Conservation (phyloP, 2,329 filamentous ascomycete genomes). For the Exophiala dermatitidis region DNA sequence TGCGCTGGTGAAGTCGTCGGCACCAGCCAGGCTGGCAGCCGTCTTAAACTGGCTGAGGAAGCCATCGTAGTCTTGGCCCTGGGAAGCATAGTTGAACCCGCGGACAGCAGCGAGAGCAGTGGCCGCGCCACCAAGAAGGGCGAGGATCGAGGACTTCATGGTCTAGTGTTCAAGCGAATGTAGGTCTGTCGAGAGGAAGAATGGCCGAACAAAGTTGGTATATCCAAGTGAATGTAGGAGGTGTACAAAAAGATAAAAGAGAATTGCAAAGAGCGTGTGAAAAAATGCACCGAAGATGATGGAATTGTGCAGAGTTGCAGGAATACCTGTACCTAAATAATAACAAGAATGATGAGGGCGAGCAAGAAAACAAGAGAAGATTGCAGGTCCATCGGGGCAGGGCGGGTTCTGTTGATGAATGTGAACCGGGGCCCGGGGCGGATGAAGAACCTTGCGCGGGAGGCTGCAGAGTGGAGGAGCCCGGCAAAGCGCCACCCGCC, state of each 20-base stretch:
- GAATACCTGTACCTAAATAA: neutral
- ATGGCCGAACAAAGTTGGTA: no score
- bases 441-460: neutral
- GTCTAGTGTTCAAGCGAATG: constrained; percentile 12
- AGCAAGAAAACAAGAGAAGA: neutral
- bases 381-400: neutral
- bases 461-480: neutral
- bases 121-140: constrained; percentile 24
- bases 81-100: constrained; percentile 29
- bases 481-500: neutral
- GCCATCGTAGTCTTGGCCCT: constrained; percentile 24
- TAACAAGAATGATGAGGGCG: neutral
- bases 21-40: constrained; percentile 32
- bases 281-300: neutral
- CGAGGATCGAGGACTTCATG: constrained; percentile 33
- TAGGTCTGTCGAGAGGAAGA: neutral
- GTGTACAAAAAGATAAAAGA: no score
- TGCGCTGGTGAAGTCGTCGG: constrained; percentile 32
- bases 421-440: neutral
- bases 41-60: constrained; percentile 34
- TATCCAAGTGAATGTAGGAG: neutral
- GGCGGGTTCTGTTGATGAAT: neutral
- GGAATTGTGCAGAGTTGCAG: neutral
- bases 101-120: constrained; percentile 28
- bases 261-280: neutral